Conservation (phyloP, 352 stramenopile genomes). For the Pythium guiyangense region DNA sequence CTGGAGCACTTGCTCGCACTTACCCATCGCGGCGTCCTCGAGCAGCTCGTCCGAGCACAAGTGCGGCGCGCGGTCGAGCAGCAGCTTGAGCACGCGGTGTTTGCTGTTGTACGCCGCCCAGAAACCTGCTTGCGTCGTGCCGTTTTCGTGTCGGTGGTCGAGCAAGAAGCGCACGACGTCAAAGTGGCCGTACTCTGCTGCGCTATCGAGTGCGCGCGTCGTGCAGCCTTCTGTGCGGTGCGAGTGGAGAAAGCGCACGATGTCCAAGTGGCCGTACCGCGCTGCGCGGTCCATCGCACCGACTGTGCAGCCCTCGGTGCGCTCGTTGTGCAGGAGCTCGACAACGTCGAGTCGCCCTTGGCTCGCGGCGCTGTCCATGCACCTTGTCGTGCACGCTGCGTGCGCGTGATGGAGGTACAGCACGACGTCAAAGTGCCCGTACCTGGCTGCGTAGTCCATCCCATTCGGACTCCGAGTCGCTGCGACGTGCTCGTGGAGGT, state of each 20-base stretch:
- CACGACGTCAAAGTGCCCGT: conserved; percentile 3
- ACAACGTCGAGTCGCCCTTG: background rate
- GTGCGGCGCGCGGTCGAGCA: background rate
- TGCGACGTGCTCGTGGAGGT: conserved; percentile 1
- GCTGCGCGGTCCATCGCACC: conserved; percentile 1
- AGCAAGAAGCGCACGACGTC: background rate
- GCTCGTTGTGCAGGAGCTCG: background rate
- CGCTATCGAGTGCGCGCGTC: background rate
- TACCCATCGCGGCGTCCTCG: background rate
- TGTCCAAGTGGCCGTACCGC: background rate
- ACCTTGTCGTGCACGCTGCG: background rate
- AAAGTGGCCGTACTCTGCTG: conserved; percentile 1
- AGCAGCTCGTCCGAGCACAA: conserved; percentile 1
- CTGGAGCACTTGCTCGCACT: background rate
- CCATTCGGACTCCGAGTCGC: background rate
- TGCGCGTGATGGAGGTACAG: background rate
- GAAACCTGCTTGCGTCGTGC: background rate
- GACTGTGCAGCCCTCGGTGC: background rate
- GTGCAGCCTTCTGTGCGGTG: background rate
- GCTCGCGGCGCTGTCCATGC: conserved; percentile 3
- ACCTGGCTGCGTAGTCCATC: conserved; percentile 4
- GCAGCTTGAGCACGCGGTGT: background rate
- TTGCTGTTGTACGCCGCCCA: background rate
- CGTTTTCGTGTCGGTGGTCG: background rate
- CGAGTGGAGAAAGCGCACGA: conserved; percentile 1